These are phyloP conservation scores for Lyophyllum shimeji DNA, from an alignment of 768 basidiomycete species.

Conservation along the genomic window DNA sequence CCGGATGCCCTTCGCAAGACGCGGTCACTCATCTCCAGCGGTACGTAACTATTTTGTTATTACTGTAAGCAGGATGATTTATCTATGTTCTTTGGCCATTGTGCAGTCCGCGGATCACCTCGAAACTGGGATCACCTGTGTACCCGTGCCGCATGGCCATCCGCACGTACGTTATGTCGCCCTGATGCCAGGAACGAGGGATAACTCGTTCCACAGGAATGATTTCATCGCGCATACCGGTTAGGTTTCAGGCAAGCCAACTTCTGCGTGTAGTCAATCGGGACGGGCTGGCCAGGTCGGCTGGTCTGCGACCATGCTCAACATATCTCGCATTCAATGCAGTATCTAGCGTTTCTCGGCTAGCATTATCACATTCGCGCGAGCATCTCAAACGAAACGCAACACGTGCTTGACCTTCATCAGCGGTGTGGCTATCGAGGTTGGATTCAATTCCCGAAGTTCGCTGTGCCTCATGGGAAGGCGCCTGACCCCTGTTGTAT, in stretches of 20 bases:
- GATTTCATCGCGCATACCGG: neutral
- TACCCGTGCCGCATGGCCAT: conserved; percentile 8
- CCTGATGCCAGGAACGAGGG: conserved; percentile 1
- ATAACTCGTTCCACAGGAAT: neutral
- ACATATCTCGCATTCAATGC: neutral
- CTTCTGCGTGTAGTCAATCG: too few relatives aligned
- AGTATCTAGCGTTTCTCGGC: neutral
- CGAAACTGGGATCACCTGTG: conserved; percentile 7
- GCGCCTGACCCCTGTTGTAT: conserved; percentile 11
- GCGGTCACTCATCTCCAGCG: conserved; percentile 5
- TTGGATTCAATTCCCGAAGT: neutral
- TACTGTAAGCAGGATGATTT: conserved; percentile 14
- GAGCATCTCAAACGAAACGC: neutral
- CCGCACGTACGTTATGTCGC: conserved; percentile 12
- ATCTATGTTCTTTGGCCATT: conserved; percentile 16
- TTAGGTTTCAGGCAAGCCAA: neutral
- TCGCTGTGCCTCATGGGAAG: neutral
- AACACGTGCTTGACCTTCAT: neutral
- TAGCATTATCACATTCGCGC: neutral
- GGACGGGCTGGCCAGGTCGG: neutral
- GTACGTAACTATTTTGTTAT: conserved; percentile 19
- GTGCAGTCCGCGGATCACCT: conserved; percentile 21
- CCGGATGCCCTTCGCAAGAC: conserved; percentile 7
- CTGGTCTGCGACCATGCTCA: neutral
- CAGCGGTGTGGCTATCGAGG: neutral